Conservation (phyloP, 2,329 filamentous ascomycete species). For the Aureobasidium lini region DNA sequence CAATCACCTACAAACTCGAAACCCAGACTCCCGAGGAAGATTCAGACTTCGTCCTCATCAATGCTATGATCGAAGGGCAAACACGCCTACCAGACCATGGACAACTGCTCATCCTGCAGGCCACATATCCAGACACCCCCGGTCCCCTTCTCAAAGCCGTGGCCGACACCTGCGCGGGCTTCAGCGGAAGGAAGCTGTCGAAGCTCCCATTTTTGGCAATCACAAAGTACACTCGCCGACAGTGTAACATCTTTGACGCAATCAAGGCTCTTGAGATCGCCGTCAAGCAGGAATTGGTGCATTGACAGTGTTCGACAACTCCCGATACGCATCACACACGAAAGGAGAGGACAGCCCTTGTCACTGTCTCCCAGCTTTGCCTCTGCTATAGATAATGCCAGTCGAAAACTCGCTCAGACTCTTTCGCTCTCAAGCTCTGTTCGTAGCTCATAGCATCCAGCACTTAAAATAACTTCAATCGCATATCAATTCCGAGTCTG, state of each 20-base stretch:
- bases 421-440: no score
- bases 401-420: no score
- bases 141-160: slow-evolving; percentile 27
- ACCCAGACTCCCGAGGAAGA: neutral
- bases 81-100: slow-evolving; percentile 22
- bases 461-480: no score
- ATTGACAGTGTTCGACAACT: no score
- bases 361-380: no score
- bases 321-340: no score
- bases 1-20: slow-evolving; percentile 23
- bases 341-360: no score
- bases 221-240: slow-evolving; percentile 31
- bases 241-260: slow-evolving; percentile 31
- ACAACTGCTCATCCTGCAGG: slow-evolving; percentile 23
- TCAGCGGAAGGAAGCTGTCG: slow-evolving; percentile 37
- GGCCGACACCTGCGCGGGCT: slow-evolving; percentile 28
- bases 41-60: neutral
- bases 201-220: slow-evolving; percentile 36
- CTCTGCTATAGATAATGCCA: no score
- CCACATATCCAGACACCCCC: slow-evolving; percentile 19
- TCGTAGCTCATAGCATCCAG: no score
- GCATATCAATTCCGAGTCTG: no score
- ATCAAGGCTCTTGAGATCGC: slow-evolving; percentile 29
- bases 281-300: neutral
- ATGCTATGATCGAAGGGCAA: neutral